Conservation (phyloP, 1,284 basidiomycete genomes). For the Tausonia pullulans region DNA sequence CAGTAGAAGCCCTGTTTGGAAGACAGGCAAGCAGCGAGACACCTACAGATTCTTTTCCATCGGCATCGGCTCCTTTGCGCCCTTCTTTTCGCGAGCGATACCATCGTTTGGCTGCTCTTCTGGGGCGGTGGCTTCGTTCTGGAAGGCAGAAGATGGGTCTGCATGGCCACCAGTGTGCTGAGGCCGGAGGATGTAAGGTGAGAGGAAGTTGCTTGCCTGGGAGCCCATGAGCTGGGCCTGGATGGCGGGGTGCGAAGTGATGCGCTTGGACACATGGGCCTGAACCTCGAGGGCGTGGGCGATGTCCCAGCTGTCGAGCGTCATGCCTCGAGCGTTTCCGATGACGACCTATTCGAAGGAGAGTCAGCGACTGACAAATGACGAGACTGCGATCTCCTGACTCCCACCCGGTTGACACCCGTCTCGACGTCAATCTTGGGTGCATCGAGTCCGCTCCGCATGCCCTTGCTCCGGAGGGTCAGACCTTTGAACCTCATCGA, state of each 20-base stretch:
- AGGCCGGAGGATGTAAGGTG: slow-evolving; percentile 18
- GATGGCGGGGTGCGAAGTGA: slow-evolving; percentile 20
- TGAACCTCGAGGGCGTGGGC: slow-evolving; percentile 20
- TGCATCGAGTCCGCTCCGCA: slow-evolving; percentile 5
- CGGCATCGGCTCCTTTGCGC: slow-evolving; percentile 11
- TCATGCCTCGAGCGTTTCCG: slow-evolving; percentile 14
- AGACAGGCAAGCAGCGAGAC: too few species aligned
- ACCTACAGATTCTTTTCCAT: slow-evolving; percentile 19
- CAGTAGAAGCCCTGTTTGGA: neutral
- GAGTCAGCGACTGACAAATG: neutral
- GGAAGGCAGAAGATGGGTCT: neutral
- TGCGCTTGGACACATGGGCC: slow-evolving; percentile 18
- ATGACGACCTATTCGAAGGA: slow-evolving; percentile 12
- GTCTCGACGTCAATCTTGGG: slow-evolving; percentile 10
- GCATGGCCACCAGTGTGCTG: slow-evolving; percentile 14
- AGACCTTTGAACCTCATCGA: slow-evolving; percentile 21
- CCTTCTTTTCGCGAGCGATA: slow-evolving; percentile 18
- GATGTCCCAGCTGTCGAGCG: slow-evolving; percentile 22
- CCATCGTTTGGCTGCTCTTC: slow-evolving; percentile 4
- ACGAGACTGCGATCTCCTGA: neutral
- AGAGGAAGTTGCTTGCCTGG: slow-evolving; percentile 10
- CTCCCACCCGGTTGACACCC: neutral
- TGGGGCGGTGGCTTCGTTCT: too few species aligned
- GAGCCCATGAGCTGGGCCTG: slow-evolving; percentile 20
- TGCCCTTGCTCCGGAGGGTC: slow-evolving; percentile 17